Percentiles rank a stretch among this genome's conserved stretches.
Conservation (phyloP, 1,284 basidiomycete genomes). For the Leccinum solheimii region DNA sequence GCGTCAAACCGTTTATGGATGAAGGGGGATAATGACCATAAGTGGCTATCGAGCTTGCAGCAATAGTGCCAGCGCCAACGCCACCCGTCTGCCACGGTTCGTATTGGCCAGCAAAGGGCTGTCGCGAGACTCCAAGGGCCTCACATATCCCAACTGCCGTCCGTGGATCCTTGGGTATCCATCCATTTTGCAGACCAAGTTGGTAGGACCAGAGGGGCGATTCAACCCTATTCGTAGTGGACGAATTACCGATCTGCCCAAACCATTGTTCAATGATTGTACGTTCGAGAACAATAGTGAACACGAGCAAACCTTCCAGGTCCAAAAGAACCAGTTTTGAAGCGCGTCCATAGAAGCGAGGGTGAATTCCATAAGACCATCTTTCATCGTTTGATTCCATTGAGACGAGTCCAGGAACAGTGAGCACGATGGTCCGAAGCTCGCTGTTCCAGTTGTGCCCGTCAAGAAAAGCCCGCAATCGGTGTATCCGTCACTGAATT, state of each 20-base stretch:
- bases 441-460: conserved; percentile 48
- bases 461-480: conserved; percentile 64
- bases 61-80: conserved; percentile 62
- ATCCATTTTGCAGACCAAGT: conserved; percentile 77
- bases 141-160: conserved; percentile 65
- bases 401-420: conserved; percentile 53
- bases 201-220: conserved; percentile 82
- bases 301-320: conserved; percentile 39
- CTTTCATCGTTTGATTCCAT: conserved; percentile 56
- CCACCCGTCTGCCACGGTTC: conserved; percentile 78
- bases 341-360: conserved; percentile 52
- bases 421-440: conserved; percentile 48
- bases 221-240: conserved; percentile 55
- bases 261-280: not conserved
- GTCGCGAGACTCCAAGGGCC: conserved; percentile 46
- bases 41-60: conserved; percentile 44
- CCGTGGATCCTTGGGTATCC: conserved; percentile 81
- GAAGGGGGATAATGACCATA: conserved; percentile 62
- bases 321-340: conserved; percentile 43
- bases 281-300: not conserved
- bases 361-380: conserved; percentile 52
- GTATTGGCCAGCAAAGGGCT: conserved; percentile 59
- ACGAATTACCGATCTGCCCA: conserved; percentile 67
- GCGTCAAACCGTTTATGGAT: conserved; percentile 32
- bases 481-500: conserved; percentile 57